Evolutionary conservation across 495 filamentous ascomycete species (phyloP), one percentile per base, ranked within the genome.

Genomic region (Talaromyces stipitatus): DNA sequence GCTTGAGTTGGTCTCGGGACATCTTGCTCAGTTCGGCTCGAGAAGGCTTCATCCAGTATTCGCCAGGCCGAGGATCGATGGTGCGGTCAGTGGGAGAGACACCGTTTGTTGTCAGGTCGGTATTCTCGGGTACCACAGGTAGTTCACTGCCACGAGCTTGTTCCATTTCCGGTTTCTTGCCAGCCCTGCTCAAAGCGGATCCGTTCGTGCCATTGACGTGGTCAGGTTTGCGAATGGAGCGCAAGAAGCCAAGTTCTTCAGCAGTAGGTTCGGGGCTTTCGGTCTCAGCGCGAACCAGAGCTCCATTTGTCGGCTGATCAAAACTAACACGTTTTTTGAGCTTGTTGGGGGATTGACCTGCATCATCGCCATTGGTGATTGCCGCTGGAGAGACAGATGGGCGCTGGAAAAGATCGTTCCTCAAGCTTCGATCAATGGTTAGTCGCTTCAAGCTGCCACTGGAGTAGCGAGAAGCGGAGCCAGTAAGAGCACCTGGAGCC

Each of bases 311-410:
- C 3, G 73, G 76, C 9, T 84, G 82, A 63, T 96, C 90, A 63
- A 97, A 97, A 71, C 90, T 96, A 53, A 97, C 94, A 56, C 84
- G 83, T 73, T 96, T 96, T 63, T 83, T 88, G 59, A 88, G 70
- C 26, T 77, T 74, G 47, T 73, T 68, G 14, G 69, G 52, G 4
- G 77, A 66, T 11, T 66, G 72, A 3, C 61, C 45, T 4, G 66
- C 53, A 20, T 78, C 73, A 26, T 71, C 70, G 24, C 84, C 80
- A 57, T 81, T 77, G 50, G 78, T 78, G 60, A 76, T 68, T 64
- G 79, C 29, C 5, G 75, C 67, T 5, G 81, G 76, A 4, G 76
- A 77, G 64, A 67, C 73, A 62, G 66, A 64, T 27, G 62, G 66
- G 50, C 69, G 71, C 16, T 70, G 70, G 71, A 91, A 92, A 3